Evolutionary conservation across 495 filamentous ascomycete genomes (phyloP).

Genomic region (Aspergillus bridgeri): DNA sequence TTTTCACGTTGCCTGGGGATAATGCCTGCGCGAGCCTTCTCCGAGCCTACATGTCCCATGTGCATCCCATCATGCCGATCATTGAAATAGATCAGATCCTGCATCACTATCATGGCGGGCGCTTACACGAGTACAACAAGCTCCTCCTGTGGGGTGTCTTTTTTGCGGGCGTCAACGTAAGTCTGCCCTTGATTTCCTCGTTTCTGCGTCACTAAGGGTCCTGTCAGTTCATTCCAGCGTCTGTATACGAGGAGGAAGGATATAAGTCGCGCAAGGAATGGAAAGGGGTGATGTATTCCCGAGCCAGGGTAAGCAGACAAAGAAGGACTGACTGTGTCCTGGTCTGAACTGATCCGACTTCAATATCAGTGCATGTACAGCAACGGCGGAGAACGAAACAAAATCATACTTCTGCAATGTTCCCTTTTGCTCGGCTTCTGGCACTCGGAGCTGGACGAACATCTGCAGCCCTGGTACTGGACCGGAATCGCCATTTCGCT

Average conservation of each 20-base stretch:
- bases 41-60: constrained; percentile 34
- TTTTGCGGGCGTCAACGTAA: constrained; percentile 36
- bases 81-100: constrained; percentile 33
- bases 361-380: constrained; percentile 35
- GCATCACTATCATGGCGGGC: constrained; percentile 18
- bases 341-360: too few species aligned
- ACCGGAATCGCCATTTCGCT: constrained; percentile 34
- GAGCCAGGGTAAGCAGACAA: constrained; percentile 36
- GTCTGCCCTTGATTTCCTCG: background rate
- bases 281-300: constrained; percentile 37
- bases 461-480: constrained; percentile 38
- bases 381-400: constrained; percentile 30
- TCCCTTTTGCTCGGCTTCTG: constrained; percentile 39
- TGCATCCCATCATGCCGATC: constrained; percentile 39
- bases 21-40: constrained; percentile 25
- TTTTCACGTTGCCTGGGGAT: constrained; percentile 24
- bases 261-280: constrained; percentile 34
- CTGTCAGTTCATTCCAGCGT: constrained; percentile 24
- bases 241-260: constrained; percentile 27
- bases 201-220: background rate
- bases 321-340: too few species aligned
- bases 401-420: constrained; percentile 37
- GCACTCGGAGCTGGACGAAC: constrained; percentile 36
- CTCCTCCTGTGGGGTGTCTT: constrained; percentile 43
- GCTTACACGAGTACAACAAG: constrained; percentile 28